Base-by-base conservation (phyloP, 1,284 basidiomycete species). In the Austroboletus novae-zelandiae region DNA sequence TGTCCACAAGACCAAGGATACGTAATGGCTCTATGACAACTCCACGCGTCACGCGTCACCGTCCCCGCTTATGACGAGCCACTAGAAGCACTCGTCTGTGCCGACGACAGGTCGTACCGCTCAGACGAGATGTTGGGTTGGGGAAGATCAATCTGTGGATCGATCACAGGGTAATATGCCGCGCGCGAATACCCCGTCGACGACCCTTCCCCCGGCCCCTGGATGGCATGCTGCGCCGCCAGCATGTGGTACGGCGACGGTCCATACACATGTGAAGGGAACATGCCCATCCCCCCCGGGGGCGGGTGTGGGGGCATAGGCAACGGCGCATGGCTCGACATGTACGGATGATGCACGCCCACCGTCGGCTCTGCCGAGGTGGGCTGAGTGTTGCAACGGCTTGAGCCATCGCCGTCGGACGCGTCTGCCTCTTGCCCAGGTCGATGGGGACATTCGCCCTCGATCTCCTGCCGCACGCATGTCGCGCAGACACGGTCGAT, bases 361-460 rank as follows among this genome's bases (percentile, higher is more conserved):
- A 39, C 2, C 1, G 29, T 32, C 14, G 40, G 32, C 40, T 63
- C 55, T 13, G 46, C 29, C 1, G 42, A n/a, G 9, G 20, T 47
- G 8, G 48, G 40, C 15, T 51, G 63, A 7, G 43, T 54, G 25
- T 40, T 39, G 18, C 7, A 50, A 10, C 13, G 45, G 39, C 41
- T 34, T 29, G 52, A 46, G 58, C 67, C 61, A 45, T 65, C 66
- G n/a, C 55, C 59, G 27, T 75, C 71, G 17, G 70, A 67, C 34
- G 50, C 49, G 40, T 67, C 68, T 23, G 56, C 50, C 43, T 65
- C 66, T 46, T 57, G 59, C 30, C 55, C 57, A 54, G 59, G 59
- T 32, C 70, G 70, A 57, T 79, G 76, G 14, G 63, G 70, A 50
- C 76, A 79, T 53, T 76, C 71, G 20, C 67, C 62, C 45, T 67